Conservation (phyloP, 345 rosid genomes). For the Kandelia obovata region DNA sequence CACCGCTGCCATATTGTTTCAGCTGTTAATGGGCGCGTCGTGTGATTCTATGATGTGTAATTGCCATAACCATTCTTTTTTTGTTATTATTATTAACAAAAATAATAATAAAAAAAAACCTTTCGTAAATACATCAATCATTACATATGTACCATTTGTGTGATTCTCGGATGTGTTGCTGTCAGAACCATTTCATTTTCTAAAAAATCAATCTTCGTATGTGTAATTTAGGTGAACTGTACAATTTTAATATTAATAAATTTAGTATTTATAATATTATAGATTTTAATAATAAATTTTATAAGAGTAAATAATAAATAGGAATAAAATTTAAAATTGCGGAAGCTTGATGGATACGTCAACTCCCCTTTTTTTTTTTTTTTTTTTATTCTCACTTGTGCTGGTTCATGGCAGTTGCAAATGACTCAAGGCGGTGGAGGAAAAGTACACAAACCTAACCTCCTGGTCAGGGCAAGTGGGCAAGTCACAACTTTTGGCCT, state of each 20-base stretch:
- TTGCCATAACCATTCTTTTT: too few relatives aligned
- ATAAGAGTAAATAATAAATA: too few relatives aligned
- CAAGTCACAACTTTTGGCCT: not conserved
- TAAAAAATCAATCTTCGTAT: too few relatives aligned
- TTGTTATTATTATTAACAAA: too few relatives aligned
- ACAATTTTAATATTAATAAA: too few relatives aligned
- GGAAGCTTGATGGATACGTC: not conserved
- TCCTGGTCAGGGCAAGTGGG: constrained; percentile 5
- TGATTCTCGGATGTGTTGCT: not conserved
- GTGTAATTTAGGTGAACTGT: too few relatives aligned
- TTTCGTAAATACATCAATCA: too few relatives aligned
- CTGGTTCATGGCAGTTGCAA: constrained; percentile 1
- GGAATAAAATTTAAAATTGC: not conserved
- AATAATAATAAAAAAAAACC: too few relatives aligned
- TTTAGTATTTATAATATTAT: too few relatives aligned
- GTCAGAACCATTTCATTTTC: too few relatives aligned
- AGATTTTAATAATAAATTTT: too few relatives aligned
- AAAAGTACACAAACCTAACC: constrained; percentile 1
- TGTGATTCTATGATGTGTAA: not conserved
- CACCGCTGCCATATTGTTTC: not conserved
- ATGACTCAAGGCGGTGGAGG: not conserved
- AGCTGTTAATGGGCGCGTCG: not conserved
- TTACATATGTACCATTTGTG: too few relatives aligned
- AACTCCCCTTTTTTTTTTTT: not conserved
- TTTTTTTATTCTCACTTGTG: not conserved